Base-by-base conservation (phyloP, 116 monocot species). In the Zostera marina region DNA sequence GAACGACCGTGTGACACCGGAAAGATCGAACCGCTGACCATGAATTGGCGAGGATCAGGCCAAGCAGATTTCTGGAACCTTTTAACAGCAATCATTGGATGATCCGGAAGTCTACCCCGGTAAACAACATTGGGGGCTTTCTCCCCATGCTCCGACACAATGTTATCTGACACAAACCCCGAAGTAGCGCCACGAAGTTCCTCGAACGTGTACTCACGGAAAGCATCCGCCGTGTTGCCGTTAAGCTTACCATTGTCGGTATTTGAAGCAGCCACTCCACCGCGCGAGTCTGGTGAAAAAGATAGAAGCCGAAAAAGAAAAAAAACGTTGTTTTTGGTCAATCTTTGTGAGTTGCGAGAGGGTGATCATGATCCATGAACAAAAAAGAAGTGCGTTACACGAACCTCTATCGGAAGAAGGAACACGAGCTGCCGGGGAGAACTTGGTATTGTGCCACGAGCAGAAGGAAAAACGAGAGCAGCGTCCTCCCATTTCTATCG, bases 121-220 rank as follows among this genome's bases (percentile, higher is more conserved):
- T 88, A 94, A 42, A 94, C 94, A 39, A 88, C 79, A 60, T 94
- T 94, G 56, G 88, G 84, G 0, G 88, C 94, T 77, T 94, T 94
- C 75, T 94, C 88, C 3, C 94, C 94, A 67, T 94, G 88, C 79
- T 94, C 94, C 13, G 88, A 94, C 52, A 94, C 88, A 66, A 94
- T 94, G 71, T 69, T 60, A 11, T 94, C 84, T 7, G 84, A 56
- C 8, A 73, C 70, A 77, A 94, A 94, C 12, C 81, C 81, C 17
- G 79, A 79, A 5, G 94, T 94, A 13, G 88, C 88, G 20, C 62
- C 76, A 26, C 77, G 60, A 4, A 94, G 79, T 63, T 94, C 94
- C 11, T 81, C 88, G 54, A 94, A 66, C 32, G 70, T 70, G 77
- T 72, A 88, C 75, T 88, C 79, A 20, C 56, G 52, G 70, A 94